These are phyloP conservation scores for Crithidia expoeki DNA, from an alignment of 208 protist species.

Conservation along the genomic window DNA sequence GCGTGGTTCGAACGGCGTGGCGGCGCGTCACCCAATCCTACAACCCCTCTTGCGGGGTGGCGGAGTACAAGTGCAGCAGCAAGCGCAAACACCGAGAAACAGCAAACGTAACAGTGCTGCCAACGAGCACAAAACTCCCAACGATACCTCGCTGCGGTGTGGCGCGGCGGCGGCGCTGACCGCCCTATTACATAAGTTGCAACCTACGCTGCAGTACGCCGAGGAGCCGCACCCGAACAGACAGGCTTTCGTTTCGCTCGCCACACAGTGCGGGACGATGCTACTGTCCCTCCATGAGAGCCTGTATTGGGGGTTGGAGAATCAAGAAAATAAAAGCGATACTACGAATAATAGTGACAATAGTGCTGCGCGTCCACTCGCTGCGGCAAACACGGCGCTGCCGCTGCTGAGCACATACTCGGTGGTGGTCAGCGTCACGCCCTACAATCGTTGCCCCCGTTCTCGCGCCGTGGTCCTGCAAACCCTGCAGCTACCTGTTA, in stretches of 20 bases:
- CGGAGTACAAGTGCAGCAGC: neutral
- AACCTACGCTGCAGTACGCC: constrained; percentile 67
- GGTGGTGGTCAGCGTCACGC: constrained; percentile 56
- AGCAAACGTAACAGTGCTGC: too few relatives aligned
- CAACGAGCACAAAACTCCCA: neutral
- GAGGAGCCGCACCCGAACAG: constrained; percentile 64
- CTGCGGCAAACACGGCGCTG: too few relatives aligned
- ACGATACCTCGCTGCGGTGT: constrained; percentile 31
- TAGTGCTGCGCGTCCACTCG: too few relatives aligned
- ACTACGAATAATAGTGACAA: too few relatives aligned
- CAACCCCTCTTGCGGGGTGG: constrained; percentile 60
- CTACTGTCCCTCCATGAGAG: constrained; percentile 63
- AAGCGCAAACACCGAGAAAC: neutral
- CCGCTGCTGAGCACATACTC: constrained; percentile 46
- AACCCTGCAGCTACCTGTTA: constrained; percentile 48
- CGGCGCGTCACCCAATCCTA: constrained; percentile 64
- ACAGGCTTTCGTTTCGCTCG: constrained; percentile 75
- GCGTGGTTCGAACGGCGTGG: constrained; percentile 24
- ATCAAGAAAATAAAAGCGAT: too few relatives aligned
- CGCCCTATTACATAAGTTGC: constrained; percentile 60
- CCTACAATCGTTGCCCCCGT: constrained; percentile 75
- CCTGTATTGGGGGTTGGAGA: constrained; percentile 54
- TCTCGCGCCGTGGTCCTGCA: constrained; percentile 39
- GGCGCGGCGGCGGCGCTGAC: constrained; percentile 44
- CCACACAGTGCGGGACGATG: constrained; percentile 57